phyloP scores from a whole-genome alignment of 2,329 filamentous ascomycete genomes.

The Nemania sp. region DNA sequence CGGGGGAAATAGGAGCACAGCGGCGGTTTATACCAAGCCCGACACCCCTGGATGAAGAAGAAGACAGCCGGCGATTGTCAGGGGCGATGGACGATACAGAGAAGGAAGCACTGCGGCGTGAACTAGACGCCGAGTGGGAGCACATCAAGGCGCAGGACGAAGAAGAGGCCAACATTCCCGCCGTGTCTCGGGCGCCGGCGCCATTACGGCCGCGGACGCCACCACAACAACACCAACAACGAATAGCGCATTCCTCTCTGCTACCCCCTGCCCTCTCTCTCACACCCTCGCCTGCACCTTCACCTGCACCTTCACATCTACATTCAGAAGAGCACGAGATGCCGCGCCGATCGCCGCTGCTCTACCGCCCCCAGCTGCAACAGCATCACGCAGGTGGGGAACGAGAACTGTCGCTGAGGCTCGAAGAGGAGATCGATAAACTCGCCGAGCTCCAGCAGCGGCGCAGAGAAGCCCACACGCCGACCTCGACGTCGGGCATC shows the following conservation, averaged over 20 bases:
- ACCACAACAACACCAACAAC: not conserved
- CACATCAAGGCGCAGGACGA: conserved; percentile 13
- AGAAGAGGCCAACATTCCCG: conserved; percentile 2
- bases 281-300: too few species aligned
- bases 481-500: conserved; percentile 17
- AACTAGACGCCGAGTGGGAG: conserved; percentile 33
- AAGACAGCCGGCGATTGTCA: conserved; percentile 7
- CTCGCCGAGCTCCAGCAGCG: conserved; percentile 22
- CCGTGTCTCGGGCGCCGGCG: conserved; percentile 14
- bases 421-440: conserved; percentile 20
- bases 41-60: conserved; percentile 27
- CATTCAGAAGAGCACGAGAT: not conserved
- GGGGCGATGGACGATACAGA: conserved; percentile 14
- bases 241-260: too few species aligned
- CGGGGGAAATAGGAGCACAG: not conserved
- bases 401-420: not conserved
- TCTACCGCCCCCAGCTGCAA: not conserved
- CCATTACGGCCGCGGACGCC: conserved; percentile 16
- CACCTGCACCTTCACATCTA: not conserved
- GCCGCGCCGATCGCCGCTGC: conserved; percentile 8
- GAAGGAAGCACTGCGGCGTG: conserved; percentile 29
- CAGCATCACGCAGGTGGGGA: not conserved
- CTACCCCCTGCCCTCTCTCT: too few species aligned
- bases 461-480: conserved; percentile 22
- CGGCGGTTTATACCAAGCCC: conserved; percentile 7